phyloP scores from a whole-genome alignment of 2,329 filamentous ascomycete genomes.

The Microdochium trichocladiopsis region DNA sequence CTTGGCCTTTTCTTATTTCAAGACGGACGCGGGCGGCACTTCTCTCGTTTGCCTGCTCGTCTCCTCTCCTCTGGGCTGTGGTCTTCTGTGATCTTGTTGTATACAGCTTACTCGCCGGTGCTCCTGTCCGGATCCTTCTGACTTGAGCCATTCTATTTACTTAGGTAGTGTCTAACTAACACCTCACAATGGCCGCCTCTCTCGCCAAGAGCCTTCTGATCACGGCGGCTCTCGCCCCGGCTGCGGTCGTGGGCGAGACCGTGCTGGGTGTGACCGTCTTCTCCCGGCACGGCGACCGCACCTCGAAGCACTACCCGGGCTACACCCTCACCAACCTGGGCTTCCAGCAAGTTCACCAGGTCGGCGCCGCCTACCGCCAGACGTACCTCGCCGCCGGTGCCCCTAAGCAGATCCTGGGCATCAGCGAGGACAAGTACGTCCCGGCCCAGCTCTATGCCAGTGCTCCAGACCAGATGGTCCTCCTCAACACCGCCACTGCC shows the following conservation, averaged over 20 bases:
- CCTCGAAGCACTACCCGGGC: conserved; percentile 66
- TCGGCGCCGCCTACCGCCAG: conserved; percentile 67
- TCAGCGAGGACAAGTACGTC: conserved; percentile 60
- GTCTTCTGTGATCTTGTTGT: no score
- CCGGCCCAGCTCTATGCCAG: conserved; percentile 65
- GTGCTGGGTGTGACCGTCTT: conserved; percentile 81
- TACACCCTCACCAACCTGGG: conserved; percentile 73
- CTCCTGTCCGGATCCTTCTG: no score
- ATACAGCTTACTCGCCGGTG: no score
- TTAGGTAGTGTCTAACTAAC: not conserved
- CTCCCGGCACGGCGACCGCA: conserved; percentile 84
- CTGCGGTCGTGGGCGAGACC: conserved; percentile 44
- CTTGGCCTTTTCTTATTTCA: no score
- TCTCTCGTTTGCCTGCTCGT: no score
- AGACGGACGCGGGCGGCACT: no score
- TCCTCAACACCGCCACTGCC: conserved; percentile 71
- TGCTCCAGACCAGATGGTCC: conserved; percentile 67
- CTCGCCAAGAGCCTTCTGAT: not conserved
- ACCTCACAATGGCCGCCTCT: not conserved
- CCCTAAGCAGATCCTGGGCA: conserved; percentile 52
- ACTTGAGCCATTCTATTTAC: no score
- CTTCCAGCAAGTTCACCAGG: conserved; percentile 65
- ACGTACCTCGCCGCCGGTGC: conserved; percentile 64
- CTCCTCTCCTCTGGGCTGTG: no score
- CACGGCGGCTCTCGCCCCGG: not conserved